A percentile compares a stretch with the other conserved stretches of the same genome.
These are phyloP conservation scores for Fragaria nilgerrensis DNA, from an alignment of 306 rosid genomes.

Conservation along the genomic window DNA sequence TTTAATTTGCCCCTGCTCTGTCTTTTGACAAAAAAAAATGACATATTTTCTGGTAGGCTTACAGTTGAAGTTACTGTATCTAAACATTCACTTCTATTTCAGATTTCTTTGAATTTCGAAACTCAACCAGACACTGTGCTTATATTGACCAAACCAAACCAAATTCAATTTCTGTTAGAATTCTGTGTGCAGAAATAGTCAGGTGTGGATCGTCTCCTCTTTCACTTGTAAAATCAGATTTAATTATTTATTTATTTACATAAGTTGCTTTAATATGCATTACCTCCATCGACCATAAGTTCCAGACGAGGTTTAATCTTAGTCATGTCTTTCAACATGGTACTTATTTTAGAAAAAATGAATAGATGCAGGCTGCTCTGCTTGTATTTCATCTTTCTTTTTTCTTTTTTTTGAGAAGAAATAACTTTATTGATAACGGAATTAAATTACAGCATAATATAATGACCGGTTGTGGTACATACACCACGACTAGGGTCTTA, in stretches of 20 bases:
- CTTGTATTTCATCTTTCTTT: not conserved
- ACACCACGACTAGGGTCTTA: no score
- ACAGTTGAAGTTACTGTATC: constrained; percentile 25
- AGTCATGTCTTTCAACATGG: not conserved
- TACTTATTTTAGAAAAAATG: no score
- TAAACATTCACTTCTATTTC: constrained; percentile 39
- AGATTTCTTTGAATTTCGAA: constrained; percentile 95
- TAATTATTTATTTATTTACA: not conserved
- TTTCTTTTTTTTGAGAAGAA: no score
- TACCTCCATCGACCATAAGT: constrained; percentile 15
- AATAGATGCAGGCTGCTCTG: not conserved
- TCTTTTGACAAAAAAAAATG: not conserved
- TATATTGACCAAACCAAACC: constrained; percentile 79
- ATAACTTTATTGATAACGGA: no score
- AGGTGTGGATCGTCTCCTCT: constrained; percentile 49
- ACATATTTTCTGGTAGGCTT: not conserved
- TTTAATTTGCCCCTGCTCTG: constrained; percentile 28
- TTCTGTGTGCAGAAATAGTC: constrained; percentile 76
- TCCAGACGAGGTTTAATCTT: constrained; percentile 10
- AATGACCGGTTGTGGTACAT: no score
- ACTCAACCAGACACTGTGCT: constrained; percentile 83
- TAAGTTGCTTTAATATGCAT: constrained; percentile 11
- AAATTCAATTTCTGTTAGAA: constrained; percentile 66
- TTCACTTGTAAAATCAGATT: constrained; percentile 5
- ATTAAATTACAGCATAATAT: no score